Conservation (phyloP, 176 grass and related monocot genomes). For the Neostapfia colusana region DNA sequence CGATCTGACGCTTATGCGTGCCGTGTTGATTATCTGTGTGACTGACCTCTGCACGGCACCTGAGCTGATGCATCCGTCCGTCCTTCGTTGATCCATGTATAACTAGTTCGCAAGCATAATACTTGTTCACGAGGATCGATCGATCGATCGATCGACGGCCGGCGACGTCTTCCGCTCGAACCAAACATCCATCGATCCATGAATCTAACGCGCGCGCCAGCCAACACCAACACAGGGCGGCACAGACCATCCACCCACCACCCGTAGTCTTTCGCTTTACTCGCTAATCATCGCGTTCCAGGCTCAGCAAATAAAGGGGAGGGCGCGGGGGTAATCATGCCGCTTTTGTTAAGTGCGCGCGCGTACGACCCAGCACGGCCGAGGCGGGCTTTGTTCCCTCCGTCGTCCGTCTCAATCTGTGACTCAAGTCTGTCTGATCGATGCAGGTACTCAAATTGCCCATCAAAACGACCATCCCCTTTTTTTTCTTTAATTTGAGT, state of each 20-base stretch:
- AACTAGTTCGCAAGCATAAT: neutral
- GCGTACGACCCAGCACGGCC: slow-evolving; percentile 35
- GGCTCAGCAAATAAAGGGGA: neutral
- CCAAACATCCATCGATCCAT: neutral
- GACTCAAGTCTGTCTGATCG: too few relatives aligned
- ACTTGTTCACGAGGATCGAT: too few relatives aligned
- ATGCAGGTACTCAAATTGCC: too few relatives aligned
- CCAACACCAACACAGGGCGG: neutral
- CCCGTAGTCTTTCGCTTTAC: slow-evolving; percentile 40
- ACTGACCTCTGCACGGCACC: neutral
- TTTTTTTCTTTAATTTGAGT: too few relatives aligned
- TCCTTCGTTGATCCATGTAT: neutral
- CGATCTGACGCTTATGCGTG: neutral
- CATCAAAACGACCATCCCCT: too few relatives aligned
- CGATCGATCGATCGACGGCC: too few relatives aligned
- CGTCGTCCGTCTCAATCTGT: slow-evolving; percentile 9
- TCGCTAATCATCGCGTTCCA: slow-evolving; percentile 42
- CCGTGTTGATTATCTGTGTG: neutral
- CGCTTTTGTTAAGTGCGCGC: slow-evolving; percentile 36
- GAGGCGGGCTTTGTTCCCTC: neutral
- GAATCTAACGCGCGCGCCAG: neutral
- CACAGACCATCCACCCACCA: slow-evolving; percentile 18
- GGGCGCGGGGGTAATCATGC: slow-evolving; percentile 47
- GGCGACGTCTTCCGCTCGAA: neutral
- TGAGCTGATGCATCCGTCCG: neutral